Evolutionary conservation across 2,329 filamentous ascomycete species (phyloP), one percentile per base, ranked within the genome.

Genomic region (Pseudohalonectria lignicola): DNA sequence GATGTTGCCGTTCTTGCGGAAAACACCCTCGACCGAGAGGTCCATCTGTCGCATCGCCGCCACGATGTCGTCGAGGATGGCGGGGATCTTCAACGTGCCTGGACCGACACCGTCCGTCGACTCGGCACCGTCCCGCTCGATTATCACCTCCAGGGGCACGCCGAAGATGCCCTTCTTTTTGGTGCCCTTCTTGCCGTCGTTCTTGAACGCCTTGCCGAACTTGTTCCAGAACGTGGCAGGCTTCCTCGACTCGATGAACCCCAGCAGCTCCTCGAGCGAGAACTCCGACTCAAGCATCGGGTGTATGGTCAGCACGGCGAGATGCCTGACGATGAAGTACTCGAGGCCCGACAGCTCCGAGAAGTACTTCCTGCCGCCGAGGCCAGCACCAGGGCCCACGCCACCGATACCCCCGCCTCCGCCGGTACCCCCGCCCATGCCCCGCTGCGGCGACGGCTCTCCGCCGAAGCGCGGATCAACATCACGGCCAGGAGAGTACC

Each of bases 1-100:
- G 64, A 98, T 95, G 59, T 96, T 98, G 50, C 92, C 92, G 52
- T 96, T 98, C 71, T 98, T 98, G 49, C 92, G 80, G 75, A 98
- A 98, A 17, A 98, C 88, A 51, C 92, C 92, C 60, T 98, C 92
- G 1, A 98, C 86, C 2, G 90, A 96, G 66, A 98, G 87, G 58
- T 98, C 92, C 86, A 98, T 96, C 60, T 90, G 92, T 50, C 88
- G 80, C 86, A 98, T 94, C 11, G 88, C 87, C 4, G 85, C 83
- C 28, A 98, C 82, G 35, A 90, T 80, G 55, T 95, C 90, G 52
- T 96, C 90, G n/a, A 98, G 74, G 37, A 98, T 70, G n/a, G 86
- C 84, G 3, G 92, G 92, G 31, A 98, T 86, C 38, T 86, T 82
- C 40, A 98, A 69, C 12, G 86, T 82, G 15, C 88, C 90, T 10